Base-by-base conservation (phyloP, 2,329 filamentous ascomycete genomes). In the Sclerotinia subarctica region DNA sequence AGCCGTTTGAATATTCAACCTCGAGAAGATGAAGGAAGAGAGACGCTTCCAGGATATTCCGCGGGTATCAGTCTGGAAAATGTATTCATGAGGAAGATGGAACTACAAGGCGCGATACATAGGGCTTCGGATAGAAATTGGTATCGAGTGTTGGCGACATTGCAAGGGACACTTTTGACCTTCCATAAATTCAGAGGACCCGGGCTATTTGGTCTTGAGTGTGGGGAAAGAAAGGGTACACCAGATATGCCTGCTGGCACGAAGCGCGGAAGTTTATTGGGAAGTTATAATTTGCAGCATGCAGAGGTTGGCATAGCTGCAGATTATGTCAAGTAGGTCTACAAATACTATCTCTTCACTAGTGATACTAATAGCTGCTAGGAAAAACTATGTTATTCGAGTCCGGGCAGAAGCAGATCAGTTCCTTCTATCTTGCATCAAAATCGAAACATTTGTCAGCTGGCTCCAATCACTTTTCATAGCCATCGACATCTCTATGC, bases 281-380 rank as follows among this genome's bases (percentile, higher is more conserved):
- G 83, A 76, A 85, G 84, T n/a, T 93, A 92, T 76, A 90, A 87
- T 64, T 81, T 93, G 59, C 85, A 92, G 71, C 88, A 93, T 76
- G 90, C 90, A 29, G 90, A 93, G 77, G 86, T 90, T 29, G 90
- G 90, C 15, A 85, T 93, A 70, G 90, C 91, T 13, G 85, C 87
- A 21, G 90, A 93, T 77, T 90, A 91, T 76, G 83, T 85, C 73
- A 91, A 92, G 84, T 88, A 78, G 73, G 85, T 81, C n/a, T 24
- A 57, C 15, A 49, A 51, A n/a, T 17, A 44, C 10, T 6, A 24
- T 42, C 21, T 10, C 42, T 57, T 15, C 5, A 32, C 8, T 59
- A 26, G 5, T 21, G 11, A 17, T 66, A 6, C 29, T 68, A n/a
- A 64, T 13, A 47, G 2, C 13, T 10, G 54, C 19, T 26, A 76